A percentile compares a stretch with the other conserved stretches of the same genome.
phyloP scores from a whole-genome alignment of 371 early-diverging fungal species.

The Sporodiniella umbellata region DNA sequence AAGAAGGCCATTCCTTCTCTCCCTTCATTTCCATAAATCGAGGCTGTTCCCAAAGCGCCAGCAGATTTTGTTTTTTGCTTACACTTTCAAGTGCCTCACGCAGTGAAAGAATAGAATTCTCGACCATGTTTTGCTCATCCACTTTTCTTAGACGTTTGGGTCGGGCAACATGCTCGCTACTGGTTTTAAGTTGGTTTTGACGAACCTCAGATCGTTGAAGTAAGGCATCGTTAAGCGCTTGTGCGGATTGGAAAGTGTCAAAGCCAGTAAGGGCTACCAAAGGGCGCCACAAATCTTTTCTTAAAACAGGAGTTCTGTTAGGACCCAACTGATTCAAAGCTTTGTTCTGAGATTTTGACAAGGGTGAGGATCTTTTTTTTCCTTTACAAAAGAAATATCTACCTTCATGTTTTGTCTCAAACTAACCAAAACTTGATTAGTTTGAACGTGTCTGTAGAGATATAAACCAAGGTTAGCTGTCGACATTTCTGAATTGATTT shows the following conservation, averaged over 20 bases:
- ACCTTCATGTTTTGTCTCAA: conserved; percentile 41
- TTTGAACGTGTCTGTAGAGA: conserved; percentile 60
- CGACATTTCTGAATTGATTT: conserved; percentile 1
- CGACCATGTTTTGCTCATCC: conserved; percentile 39
- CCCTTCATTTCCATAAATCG: conserved; percentile 37
- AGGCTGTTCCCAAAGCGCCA: conserved; percentile 50
- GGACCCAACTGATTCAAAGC: conserved; percentile 27
- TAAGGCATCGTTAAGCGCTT: conserved; percentile 58
- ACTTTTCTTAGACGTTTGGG: conserved; percentile 46
- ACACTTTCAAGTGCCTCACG: conserved; percentile 39
- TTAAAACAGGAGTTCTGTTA: conserved; percentile 42
- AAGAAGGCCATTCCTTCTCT: conserved; percentile 44
- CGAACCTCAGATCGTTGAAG: conserved; percentile 43
- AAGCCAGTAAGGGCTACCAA: conserved; percentile 57
- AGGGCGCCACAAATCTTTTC: conserved; percentile 63
- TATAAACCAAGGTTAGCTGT: conserved; percentile 34
- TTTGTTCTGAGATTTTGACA: conserved; percentile 34
- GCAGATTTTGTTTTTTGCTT: conserved; percentile 20
- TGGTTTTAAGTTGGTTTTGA: conserved; percentile 33
- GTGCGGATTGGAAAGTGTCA: conserved; percentile 43
- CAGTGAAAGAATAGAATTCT: conserved; percentile 34
- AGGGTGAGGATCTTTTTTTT: background rate
- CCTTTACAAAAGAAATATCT: background rate
- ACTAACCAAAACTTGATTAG: conserved; percentile 58
- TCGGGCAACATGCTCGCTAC: conserved; percentile 35